Percentiles rank a stretch among this genome's conserved stretches.
phyloP scores from a whole-genome alignment of 805 yeast species.

The Clavispora santaluciae region DNA sequence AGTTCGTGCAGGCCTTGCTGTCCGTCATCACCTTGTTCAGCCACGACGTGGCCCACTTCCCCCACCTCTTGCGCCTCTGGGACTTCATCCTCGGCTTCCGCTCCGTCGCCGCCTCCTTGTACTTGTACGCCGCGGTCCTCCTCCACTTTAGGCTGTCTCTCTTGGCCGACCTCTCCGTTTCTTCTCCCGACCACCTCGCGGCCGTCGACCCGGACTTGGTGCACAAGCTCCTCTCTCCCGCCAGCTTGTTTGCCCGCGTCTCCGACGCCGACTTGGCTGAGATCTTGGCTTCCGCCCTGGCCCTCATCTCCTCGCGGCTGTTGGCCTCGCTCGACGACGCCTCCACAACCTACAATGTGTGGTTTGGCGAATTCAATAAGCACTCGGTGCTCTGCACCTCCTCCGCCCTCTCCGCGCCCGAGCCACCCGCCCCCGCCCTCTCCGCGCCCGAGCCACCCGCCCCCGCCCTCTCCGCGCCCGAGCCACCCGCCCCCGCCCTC shows the following conservation, averaged over 20 bases:
- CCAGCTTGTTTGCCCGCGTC: slow-evolving; percentile 22
- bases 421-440: slow-evolving; percentile 28
- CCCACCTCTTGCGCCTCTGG: slow-evolving; percentile 56
- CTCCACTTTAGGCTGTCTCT: slow-evolving; percentile 42
- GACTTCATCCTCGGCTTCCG: slow-evolving; percentile 59
- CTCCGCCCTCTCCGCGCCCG: slow-evolving; percentile 17
- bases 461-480: slow-evolving; percentile 17
- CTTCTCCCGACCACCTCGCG: slow-evolving; percentile 6
- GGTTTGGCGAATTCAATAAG: slow-evolving; percentile 32
- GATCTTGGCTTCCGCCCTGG: slow-evolving; percentile 24
- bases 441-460: too few relatives aligned
- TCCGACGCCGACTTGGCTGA: slow-evolving; percentile 24
- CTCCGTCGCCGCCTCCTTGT: slow-evolving; percentile 50
- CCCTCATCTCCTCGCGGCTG: slow-evolving; percentile 22
- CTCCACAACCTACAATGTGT: slow-evolving; percentile 21
- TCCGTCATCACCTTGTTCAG: slow-evolving; percentile 73
- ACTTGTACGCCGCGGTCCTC: slow-evolving; percentile 58
- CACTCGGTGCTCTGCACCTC: slow-evolving; percentile 33
- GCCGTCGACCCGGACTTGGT: slow-evolving; percentile 29
- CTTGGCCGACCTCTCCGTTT: slow-evolving; percentile 19
- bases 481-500: slow-evolving; percentile 28
- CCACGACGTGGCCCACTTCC: slow-evolving; percentile 56
- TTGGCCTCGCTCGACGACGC: slow-evolving; percentile 17
- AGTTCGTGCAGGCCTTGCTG: slow-evolving; percentile 58
- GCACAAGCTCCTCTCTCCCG: slow-evolving; percentile 33